phyloP scores from a whole-genome alignment of 2,329 filamentous ascomycete species.

The Pseudogymnoascus sp. region DNA sequence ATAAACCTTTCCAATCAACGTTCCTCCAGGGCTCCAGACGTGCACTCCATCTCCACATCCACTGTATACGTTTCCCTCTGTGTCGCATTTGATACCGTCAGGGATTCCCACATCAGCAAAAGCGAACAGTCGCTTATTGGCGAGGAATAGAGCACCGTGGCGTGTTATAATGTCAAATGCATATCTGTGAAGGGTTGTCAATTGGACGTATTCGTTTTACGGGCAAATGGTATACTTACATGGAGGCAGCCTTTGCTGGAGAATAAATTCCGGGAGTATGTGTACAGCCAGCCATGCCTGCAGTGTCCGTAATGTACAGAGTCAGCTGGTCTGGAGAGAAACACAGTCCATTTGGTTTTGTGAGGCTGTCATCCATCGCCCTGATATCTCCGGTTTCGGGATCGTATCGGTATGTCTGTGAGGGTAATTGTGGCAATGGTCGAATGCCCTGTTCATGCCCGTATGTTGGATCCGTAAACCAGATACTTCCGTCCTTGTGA shows the following conservation, averaged over 20 bases:
- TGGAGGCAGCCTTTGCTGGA: constrained; percentile 12
- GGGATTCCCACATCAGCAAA: constrained; percentile 45
- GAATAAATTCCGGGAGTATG: constrained; percentile 9
- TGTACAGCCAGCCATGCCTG: constrained; percentile 26
- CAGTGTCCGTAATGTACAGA: constrained; percentile 49
- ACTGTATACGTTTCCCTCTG: constrained; percentile 45
- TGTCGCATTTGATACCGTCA: constrained; percentile 50
- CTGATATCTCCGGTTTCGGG: constrained; percentile 40
- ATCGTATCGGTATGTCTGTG: constrained; percentile 51
- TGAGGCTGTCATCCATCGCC: constrained; percentile 49
- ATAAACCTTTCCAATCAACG: constrained; percentile 41
- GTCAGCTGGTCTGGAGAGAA: constrained; percentile 45
- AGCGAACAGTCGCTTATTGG: constrained; percentile 39
- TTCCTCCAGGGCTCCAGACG: constrained; percentile 42
- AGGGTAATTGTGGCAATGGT: constrained; percentile 41
- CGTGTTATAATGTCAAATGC: constrained; percentile 17
- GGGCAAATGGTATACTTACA: neutral
- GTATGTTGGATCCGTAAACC: constrained; percentile 56
- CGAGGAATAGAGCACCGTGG: constrained; percentile 16
- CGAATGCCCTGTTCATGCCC: constrained; percentile 51
- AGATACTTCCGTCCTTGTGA: constrained; percentile 47
- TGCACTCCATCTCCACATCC: constrained; percentile 47
- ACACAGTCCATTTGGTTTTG: constrained; percentile 46
- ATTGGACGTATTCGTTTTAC: neutral
- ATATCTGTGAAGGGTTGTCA: constrained; percentile 13